Evolutionary conservation across 345 rosid genomes (phyloP).

Genomic region (Syzygium aromaticum): DNA sequence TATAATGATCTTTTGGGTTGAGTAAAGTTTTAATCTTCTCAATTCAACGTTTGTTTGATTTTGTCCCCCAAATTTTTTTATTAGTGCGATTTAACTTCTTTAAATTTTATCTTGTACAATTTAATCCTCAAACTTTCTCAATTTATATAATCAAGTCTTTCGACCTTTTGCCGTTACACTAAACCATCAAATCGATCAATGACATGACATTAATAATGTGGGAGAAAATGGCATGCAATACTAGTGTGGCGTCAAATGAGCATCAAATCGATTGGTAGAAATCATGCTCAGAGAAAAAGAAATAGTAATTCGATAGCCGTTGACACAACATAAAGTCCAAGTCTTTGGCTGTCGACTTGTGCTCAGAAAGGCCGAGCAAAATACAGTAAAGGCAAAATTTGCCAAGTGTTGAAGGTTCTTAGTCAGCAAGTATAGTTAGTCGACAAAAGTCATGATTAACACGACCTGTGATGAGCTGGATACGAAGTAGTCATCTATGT

Average conservation of each 20-base stretch:
- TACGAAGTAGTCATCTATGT: background rate
- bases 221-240: background rate
- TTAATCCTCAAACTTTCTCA: background rate
- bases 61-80: background rate
- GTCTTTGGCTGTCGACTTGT: background rate
- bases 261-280: background rate
- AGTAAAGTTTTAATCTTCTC: background rate
- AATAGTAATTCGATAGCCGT: background rate
- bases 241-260: background rate
- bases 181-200: background rate
- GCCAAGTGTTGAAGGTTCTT: background rate
- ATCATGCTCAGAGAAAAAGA: background rate
- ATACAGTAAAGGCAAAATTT: background rate
- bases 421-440: background rate
- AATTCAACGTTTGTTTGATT: background rate
- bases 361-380: background rate
- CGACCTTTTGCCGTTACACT: background rate
- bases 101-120: background rate
- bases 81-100: background rate
- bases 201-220: background rate
- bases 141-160: background rate
- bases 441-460: background rate
- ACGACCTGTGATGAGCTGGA: background rate
- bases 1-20: background rate
- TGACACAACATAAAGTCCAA: background rate